Percentiles rank a stretch among this genome's conserved stretches.
Conservation (phyloP, 1,284 basidiomycete species). For the Phaffia rhodozyma region DNA sequence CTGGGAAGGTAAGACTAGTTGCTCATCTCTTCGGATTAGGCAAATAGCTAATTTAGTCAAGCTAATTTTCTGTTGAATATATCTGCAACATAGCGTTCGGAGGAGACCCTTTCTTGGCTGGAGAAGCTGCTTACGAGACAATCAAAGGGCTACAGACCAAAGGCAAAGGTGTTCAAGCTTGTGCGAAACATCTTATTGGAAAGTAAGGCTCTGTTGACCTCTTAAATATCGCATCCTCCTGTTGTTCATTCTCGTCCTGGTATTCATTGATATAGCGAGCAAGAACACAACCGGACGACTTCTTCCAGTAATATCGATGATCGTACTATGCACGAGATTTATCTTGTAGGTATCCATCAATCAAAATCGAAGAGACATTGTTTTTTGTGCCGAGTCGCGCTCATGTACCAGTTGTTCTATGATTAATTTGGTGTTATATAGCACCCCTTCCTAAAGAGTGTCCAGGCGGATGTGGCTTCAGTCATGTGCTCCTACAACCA, state of each 20-base stretch:
- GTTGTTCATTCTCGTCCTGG: not conserved
- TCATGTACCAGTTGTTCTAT: not conserved
- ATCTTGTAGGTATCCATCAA: conserved; percentile 32
- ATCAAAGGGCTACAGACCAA: conserved; percentile 58
- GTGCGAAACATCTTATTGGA: conserved; percentile 18
- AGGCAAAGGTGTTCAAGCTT: conserved; percentile 46
- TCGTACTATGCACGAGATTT: conserved; percentile 60
- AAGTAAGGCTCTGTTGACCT: conserved; percentile 39
- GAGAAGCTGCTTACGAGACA: conserved; percentile 58
- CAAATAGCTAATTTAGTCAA: no score
- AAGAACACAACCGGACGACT: conserved; percentile 31
- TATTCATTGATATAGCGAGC: conserved; percentile 26
- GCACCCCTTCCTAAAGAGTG: conserved; percentile 52
- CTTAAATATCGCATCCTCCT: conserved; percentile 33
- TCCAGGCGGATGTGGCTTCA: conserved; percentile 61
- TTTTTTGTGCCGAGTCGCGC: conserved; percentile 18
- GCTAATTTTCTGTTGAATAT: no score
- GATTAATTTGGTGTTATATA: conserved; percentile 6
- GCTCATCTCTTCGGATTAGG: no score
- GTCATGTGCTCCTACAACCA: conserved; percentile 62
- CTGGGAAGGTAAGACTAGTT: conserved; percentile 67
- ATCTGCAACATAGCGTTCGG: conserved; percentile 32
- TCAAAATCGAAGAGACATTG: not conserved
- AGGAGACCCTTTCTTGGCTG: conserved; percentile 59
- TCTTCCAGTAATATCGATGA: conserved; percentile 62